Evolutionary conservation across 352 stramenopile species (phyloP), one percentile per base, ranked within the genome.

Genomic region (Phytophthora pisi): DNA sequence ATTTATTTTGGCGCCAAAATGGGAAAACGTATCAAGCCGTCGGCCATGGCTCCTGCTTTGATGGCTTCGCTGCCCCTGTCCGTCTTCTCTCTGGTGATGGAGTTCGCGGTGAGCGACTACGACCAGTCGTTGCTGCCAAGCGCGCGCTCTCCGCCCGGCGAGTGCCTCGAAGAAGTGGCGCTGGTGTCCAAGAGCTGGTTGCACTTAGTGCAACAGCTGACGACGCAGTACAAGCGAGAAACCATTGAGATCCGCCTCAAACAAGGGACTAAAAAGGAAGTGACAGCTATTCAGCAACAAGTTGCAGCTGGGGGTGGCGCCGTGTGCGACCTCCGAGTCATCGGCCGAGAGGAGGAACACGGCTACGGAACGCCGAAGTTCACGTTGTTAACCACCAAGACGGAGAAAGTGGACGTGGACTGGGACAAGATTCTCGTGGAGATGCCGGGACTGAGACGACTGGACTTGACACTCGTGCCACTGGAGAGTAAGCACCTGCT

Each of bases 401-500:
- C 20, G 20, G 62, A 81, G 51, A n/a, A 57, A 3, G 20, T 57
- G 1, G 11, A 55, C 13, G 56, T 77, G 23, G 64, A 64, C 15
- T 78, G 66, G 61, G 23, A 63, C 23, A 40, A 28, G 10, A 1
- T 73, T 7, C 45, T 70, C 13, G 18, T 20, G 7, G 54, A 50
- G 13, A 30, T 61, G 47, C 55, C 57, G 6, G 23, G 51, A 0
- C 61, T 73, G 3, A 31, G 23, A n/a, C 61, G 66, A 0, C 47
- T 78, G 42, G 61, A 75, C 24, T 40, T 75, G 43, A 67, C 51
- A 15, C 20, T 46, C 15, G 57, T 75, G 30, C 53, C 53, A 13
- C 30, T 75, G 36, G 15, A 54, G 16, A 75, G 61, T 28, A 47
- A 61, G 31, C 66, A 70, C 40, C 11, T 72, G 9, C 42, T 28